phyloP scores from a whole-genome alignment of 768 basidiomycete genomes.

The Nevesoporus exiguus region DNA sequence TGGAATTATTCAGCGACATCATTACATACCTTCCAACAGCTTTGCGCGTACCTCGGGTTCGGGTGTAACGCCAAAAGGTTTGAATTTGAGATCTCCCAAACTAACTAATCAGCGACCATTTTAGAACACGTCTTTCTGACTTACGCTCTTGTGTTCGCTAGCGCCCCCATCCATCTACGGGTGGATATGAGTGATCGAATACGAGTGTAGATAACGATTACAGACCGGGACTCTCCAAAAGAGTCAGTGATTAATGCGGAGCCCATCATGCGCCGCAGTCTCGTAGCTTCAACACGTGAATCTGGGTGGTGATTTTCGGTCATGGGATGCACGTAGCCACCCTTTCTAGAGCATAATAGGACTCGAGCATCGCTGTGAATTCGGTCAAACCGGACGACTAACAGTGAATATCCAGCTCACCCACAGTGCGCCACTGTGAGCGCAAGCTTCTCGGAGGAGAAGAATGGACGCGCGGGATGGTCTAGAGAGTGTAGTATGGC shows the following conservation, averaged over 20 bases:
- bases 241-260: conserved; percentile 88
- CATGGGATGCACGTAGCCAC: conserved; percentile 76
- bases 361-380: conserved; percentile 79
- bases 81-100: conserved; percentile 86
- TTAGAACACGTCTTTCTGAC: conserved; percentile 17
- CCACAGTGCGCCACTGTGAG: conserved; percentile 93
- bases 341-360: conserved; percentile 69
- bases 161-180: conserved; percentile 89
- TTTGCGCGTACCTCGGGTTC: conserved; percentile 85
- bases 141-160: conserved; percentile 89
- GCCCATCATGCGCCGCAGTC: conserved; percentile 87
- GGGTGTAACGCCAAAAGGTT: conserved; percentile 86
- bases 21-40: conserved; percentile 62
- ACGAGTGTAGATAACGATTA: not conserved
- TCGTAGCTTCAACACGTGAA: conserved; percentile 75
- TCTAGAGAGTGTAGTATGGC: conserved; percentile 91
- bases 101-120: conserved; percentile 37
- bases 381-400: conserved; percentile 10
- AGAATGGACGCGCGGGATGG: conserved; percentile 75
- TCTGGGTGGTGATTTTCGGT: conserved; percentile 98
- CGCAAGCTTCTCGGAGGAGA: conserved; percentile 66
- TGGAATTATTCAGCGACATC: not conserved
- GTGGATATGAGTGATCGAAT: not conserved
- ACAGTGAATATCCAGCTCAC: conserved; percentile 39
- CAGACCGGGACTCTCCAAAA: conserved; percentile 85